Conservation (phyloP, 257 asterid species). For the Ocimum tenuiflorum region DNA sequence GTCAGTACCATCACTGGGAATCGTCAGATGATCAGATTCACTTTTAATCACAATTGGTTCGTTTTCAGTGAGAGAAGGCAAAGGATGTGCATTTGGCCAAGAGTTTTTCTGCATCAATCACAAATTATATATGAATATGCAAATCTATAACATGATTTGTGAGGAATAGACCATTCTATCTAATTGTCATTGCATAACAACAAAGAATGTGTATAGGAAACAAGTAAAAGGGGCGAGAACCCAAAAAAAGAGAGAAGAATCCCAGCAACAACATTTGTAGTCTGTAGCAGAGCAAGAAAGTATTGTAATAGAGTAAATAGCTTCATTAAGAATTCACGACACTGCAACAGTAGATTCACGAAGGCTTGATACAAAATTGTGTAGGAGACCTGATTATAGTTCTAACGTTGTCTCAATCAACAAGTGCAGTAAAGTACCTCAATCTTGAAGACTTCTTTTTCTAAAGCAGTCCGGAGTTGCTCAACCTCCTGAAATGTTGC, state of each 20-base stretch:
- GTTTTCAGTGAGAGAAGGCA: conserved; percentile 34
- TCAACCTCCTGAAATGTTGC: conserved; percentile 64
- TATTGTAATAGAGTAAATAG: neutral
- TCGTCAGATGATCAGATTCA: conserved; percentile 43
- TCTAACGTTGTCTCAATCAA: conserved; percentile 13
- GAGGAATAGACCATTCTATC: neutral
- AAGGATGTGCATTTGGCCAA: conserved; percentile 34
- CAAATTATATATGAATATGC: conserved; percentile 8
- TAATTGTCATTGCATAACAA: conserved; percentile 9
- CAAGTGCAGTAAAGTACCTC: conserved; percentile 48
- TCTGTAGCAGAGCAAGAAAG: neutral
- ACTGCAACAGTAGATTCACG: neutral
- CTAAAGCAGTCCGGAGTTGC: conserved; percentile 60
- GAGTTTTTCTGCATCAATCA: conserved; percentile 37
- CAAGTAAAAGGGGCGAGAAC: neutral
- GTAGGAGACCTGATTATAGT: neutral
- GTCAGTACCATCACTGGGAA: conserved; percentile 63
- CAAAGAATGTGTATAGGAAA: neutral
- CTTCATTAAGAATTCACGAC: neutral
- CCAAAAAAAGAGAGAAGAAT: neutral
- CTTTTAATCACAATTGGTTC: conserved; percentile 30
- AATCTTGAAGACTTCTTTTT: conserved; percentile 54
- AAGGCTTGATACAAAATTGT: neutral
- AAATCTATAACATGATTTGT: neutral
- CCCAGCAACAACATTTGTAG: neutral